Conservation (phyloP, 805 yeast genomes). For the Teunomyces panamensis region DNA sequence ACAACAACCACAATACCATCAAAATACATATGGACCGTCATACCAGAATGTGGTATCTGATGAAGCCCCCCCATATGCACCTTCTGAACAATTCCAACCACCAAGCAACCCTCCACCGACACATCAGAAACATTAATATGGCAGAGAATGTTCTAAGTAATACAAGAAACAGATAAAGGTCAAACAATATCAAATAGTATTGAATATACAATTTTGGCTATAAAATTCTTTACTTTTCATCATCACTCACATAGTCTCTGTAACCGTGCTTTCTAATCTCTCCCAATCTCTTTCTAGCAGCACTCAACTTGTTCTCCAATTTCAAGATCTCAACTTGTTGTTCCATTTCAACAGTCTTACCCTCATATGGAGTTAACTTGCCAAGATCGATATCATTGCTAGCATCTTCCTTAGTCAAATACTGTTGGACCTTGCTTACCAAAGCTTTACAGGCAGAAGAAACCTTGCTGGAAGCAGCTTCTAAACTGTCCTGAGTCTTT, state of each 20-base stretch:
- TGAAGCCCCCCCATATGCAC: not conserved
- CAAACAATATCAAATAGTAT: not conserved
- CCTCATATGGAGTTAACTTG: conserved; percentile 69
- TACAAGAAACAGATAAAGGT: too few relatives aligned
- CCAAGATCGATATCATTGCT: conserved; percentile 58
- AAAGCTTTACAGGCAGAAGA: conserved; percentile 72
- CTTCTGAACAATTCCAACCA: not conserved
- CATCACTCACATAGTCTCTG: conserved; percentile 54
- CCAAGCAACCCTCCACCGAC: not conserved
- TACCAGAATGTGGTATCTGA: not conserved
- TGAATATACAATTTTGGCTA: not conserved
- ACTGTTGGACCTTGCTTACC: conserved; percentile 65
- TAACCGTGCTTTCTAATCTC: conserved; percentile 81
- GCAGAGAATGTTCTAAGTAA: too few relatives aligned
- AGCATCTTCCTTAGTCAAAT: conserved; percentile 41
- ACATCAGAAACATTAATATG: not conserved
- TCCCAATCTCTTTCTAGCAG: conserved; percentile 78
- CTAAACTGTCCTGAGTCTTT: conserved; percentile 71
- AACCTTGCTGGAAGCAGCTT: conserved; percentile 64
- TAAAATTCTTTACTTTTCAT: conserved; percentile 36
- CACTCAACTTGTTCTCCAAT: conserved; percentile 66
- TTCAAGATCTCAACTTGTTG: conserved; percentile 88
- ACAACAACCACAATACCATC: not conserved
- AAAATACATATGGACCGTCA: not conserved
- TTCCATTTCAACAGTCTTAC: conserved; percentile 84